Evolutionary conservation across 2,329 filamentous ascomycete genomes (phyloP).

Genomic region (Sporothrix humicola): DNA sequence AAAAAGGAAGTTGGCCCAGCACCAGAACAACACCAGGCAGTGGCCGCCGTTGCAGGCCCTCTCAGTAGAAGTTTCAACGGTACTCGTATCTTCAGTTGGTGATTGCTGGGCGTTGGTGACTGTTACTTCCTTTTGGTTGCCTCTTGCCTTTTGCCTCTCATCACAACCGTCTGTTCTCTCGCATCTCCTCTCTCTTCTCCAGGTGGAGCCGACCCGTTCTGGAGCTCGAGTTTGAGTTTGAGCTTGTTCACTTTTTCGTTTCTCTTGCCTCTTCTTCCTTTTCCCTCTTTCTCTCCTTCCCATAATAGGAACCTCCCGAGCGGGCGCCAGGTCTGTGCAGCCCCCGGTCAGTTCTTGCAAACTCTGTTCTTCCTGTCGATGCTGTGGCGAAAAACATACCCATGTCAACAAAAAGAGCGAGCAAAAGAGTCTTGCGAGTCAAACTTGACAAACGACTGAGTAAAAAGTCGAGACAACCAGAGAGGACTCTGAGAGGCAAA

Average conservation of each 20-base stretch:
- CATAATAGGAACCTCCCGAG: slow-evolving; percentile 11
- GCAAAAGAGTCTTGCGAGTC: background rate
- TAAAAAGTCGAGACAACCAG: background rate
- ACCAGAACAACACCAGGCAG: background rate
- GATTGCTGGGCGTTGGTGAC: background rate
- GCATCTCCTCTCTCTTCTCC: slow-evolving; percentile 18
- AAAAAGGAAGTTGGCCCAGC: background rate
- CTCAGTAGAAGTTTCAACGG: slow-evolving; percentile 14
- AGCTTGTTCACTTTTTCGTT: background rate
- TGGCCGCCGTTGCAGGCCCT: background rate
- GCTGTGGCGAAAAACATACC: background rate
- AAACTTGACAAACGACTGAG: background rate
- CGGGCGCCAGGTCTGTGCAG: background rate
- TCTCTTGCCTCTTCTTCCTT: background rate
- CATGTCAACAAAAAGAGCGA: slow-evolving; percentile 8
- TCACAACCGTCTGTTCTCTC: background rate
- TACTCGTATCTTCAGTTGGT: background rate
- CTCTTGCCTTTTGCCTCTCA: background rate
- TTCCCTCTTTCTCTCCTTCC: slow-evolving; percentile 2
- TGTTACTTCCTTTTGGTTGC: slow-evolving; percentile 8
- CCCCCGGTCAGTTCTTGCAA: background rate
- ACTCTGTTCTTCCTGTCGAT: background rate
- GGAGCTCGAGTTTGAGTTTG: too few relatives aligned
- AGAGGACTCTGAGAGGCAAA: background rate
- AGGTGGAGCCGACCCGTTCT: slow-evolving; percentile 15